Base-by-base conservation (phyloP, 2,329 filamentous ascomycete species). In the Ophiostoma sp. region DNA sequence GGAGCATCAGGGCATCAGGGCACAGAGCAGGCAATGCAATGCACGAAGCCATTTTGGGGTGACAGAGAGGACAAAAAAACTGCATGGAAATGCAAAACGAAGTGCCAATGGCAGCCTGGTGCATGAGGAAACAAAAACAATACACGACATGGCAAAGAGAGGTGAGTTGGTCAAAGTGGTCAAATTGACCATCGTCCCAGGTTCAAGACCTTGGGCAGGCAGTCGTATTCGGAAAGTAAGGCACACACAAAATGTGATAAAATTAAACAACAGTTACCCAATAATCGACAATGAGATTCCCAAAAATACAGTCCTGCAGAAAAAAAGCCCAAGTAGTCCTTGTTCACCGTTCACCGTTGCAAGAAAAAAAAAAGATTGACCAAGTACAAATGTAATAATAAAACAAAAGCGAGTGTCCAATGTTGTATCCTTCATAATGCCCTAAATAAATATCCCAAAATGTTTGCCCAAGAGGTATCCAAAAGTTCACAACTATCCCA, bases 331-430 rank as follows among this genome's bases (percentile, higher is more conserved):
- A 45, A 66, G 36, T 66, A 45, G 36, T 45, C 61, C 59, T 25
- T 25, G n/a, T 28, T 42, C 61, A 45, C 61, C 61, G 36, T 28
- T 45, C n/a, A 66, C 61, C 61, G 22, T 15, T 19, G 36, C 36
- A 28, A 19, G 2, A 19, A 19, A 9, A 19, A 11, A 19, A 19
- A 45, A 31, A n/a, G n/a, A n/a, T n/a, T n/a, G n/a, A n/a, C n/a
- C 39, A 45, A 3, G 12, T 45, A 45, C 19, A 19, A 45, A 59
- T 39, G 25, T 8, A 50, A 52, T 8, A 31, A 6, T 22, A 28
- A 45, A 45, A 28, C 22, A 45, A 28, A 66, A 64, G 61, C 61
- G 61, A 66, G 36, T 66, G 61, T 66, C 61, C 36, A 66, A 66
- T 66, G 15, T 66, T 66, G 22, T 66, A 22, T 28, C 36, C 36